phyloP scores from a whole-genome alignment of 371 early-diverging fungal genomes.

The Spiromyces aspiralis region DNA sequence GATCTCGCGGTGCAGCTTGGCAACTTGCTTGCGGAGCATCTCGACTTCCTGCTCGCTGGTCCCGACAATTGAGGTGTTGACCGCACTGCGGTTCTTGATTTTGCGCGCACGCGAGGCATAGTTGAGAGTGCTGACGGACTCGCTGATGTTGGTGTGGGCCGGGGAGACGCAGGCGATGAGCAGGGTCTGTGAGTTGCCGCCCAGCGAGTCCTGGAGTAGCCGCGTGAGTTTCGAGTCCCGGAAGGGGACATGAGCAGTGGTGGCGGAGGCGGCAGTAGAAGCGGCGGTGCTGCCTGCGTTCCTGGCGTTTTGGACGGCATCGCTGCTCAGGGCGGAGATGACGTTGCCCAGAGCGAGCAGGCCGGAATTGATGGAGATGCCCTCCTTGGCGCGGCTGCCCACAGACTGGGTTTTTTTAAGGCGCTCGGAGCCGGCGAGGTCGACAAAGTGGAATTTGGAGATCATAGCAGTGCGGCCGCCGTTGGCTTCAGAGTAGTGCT shows the following conservation, averaged over 20 bases:
- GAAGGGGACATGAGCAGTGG: conserved; percentile 62
- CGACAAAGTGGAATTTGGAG: conserved; percentile 96
- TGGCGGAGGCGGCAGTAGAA: not conserved
- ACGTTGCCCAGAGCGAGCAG: conserved; percentile 97
- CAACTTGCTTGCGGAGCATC: not conserved
- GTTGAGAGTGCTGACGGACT: conserved; percentile 72
- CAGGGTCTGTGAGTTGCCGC: conserved; percentile 79
- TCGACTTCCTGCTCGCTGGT: not conserved
- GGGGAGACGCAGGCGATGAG: conserved; percentile 82
- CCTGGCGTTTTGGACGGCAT: conserved; percentile 30
- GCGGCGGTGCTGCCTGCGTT: conserved; percentile 1
- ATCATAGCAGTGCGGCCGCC: conserved; percentile 9
- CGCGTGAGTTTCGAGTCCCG: conserved; percentile 98
- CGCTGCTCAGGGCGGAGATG: conserved; percentile 93
- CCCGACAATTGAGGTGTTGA: not conserved
- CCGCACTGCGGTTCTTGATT: conserved; percentile 37
- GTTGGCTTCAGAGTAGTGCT: conserved; percentile 23
- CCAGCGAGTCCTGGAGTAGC: conserved; percentile 90
- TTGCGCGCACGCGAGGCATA: conserved; percentile 72
- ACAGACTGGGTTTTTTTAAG: conserved; percentile 90
- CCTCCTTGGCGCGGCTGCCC: conserved; percentile 91
- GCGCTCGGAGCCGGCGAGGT: conserved; percentile 99
- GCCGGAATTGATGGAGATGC: conserved; percentile 97
- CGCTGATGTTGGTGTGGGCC: conserved; percentile 43
- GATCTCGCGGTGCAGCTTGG: not conserved